These are phyloP conservation scores for Tricholoma matsutake DNA, from an alignment of 768 basidiomycete genomes.

Conservation along the genomic window DNA sequence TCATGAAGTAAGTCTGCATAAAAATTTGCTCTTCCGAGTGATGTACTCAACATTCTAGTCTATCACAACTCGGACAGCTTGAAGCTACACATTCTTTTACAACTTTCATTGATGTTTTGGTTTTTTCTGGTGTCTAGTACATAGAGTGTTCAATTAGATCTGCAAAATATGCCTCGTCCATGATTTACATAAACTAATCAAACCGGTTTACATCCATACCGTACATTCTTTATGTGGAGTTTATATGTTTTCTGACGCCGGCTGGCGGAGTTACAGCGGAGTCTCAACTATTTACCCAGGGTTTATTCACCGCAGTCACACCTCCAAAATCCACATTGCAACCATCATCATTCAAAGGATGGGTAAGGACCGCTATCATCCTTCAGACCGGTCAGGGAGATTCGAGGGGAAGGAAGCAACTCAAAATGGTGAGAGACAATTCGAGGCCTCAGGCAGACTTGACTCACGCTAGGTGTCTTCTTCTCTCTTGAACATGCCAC, in stretches of 20 bases:
- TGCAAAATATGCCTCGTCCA: too few species aligned
- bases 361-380: slow-evolving; percentile 10
- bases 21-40: background rate
- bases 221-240: too few species aligned
- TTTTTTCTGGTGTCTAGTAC: too few species aligned
- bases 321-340: background rate
- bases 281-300: background rate
- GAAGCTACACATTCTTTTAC: too few species aligned
- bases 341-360: background rate
- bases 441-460: background rate
- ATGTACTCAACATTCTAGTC: background rate
- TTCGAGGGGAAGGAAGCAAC: background rate
- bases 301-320: too few species aligned
- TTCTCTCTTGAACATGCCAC: slow-evolving; percentile 1
- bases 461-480: slow-evolving; percentile 9
- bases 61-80: too few species aligned
- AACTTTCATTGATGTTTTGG: too few species aligned
- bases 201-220: too few species aligned
- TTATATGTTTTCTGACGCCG: too few species aligned
- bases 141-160: too few species aligned
- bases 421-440: slow-evolving; percentile 15
- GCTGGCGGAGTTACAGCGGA: background rate
- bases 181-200: too few species aligned
- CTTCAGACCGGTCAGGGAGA: background rate
- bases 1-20: slow-evolving; percentile 6